Evolutionary conservation across 2,329 filamentous ascomycete species (phyloP).

Genomic region (Botryosphaeria dothidea): DNA sequence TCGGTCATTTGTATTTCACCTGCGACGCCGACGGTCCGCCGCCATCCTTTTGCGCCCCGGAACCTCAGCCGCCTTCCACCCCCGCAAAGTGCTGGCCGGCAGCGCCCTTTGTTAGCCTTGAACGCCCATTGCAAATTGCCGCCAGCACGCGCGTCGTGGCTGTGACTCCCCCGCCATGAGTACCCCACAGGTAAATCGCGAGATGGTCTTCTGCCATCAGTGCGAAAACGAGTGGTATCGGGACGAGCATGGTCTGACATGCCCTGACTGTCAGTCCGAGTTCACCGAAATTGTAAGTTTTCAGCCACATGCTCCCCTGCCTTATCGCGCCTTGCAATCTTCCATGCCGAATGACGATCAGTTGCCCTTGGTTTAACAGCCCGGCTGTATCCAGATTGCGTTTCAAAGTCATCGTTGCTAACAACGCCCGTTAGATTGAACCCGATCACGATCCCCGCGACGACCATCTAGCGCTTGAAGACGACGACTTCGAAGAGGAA

Average conservation of each 20-base stretch:
- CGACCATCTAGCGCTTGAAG: constrained; percentile 26
- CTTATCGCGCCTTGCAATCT: background rate
- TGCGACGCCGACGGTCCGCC: background rate
- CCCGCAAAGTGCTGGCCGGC: background rate
- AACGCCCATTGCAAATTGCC: background rate
- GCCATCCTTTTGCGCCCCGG: background rate
- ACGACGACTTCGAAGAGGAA: constrained; percentile 33
- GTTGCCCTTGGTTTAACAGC: background rate
- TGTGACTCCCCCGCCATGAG: constrained; percentile 3
- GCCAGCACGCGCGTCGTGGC: constrained; percentile 7
- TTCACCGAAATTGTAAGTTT: constrained; percentile 80
- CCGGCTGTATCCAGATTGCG: background rate
- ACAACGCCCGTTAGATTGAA: constrained; percentile 32
- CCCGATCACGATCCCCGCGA: constrained; percentile 64
- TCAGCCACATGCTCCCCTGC: constrained; percentile 7
- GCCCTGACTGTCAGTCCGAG: constrained; percentile 76
- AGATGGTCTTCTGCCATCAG: constrained; percentile 83
- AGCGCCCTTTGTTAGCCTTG: constrained; percentile 4
- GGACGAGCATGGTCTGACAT: constrained; percentile 67
- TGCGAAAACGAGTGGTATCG: constrained; percentile 82
- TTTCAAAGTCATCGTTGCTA: constrained; percentile 20
- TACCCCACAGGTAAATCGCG: constrained; percentile 32
- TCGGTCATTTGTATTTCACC: background rate
- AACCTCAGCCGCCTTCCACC: background rate
- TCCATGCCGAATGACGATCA: background rate